Conservation (phyloP, 768 basidiomycete genomes). For the Lactarius sp. region DNA sequence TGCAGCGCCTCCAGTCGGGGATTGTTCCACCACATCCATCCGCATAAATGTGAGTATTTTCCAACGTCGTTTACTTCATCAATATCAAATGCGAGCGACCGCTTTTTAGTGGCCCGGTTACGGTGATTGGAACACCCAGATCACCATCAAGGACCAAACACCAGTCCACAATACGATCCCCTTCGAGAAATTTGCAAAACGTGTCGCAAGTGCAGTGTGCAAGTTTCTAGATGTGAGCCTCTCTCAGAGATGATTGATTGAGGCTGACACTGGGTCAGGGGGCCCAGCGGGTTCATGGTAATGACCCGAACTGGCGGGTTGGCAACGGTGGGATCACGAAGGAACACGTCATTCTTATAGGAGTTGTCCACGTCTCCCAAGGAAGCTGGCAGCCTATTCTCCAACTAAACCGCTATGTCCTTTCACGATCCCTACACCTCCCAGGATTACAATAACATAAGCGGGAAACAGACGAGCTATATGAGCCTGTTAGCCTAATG, state of each 20-base stretch:
- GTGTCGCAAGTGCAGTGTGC: conserved; percentile 3
- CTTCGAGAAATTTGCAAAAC: conserved; percentile 9
- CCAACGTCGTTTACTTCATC: neutral
- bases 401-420: conserved; percentile 10
- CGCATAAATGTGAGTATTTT: conserved; percentile 7
- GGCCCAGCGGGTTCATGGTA: neutral
- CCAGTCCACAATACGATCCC: neutral
- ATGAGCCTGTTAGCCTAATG: too few relatives aligned
- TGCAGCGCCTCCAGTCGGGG: neutral
- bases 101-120: conserved; percentile 6
- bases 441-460: neutral
- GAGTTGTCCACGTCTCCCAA: conserved; percentile 14
- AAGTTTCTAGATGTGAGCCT: conserved; percentile 10
- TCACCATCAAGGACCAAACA: conserved; percentile 11
- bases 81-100: neutral
- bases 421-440: neutral
- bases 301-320: conserved; percentile 5
- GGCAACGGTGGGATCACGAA: neutral
- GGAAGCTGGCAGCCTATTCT: conserved; percentile 22
- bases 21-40: neutral
- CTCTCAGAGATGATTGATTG: neutral
- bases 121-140: conserved; percentile 2
- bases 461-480: neutral
- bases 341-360: conserved; percentile 3
- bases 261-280: neutral